Evolutionary conservation across 1,284 basidiomycete species (phyloP).

Genomic region (Malassezia psittaci): DNA sequence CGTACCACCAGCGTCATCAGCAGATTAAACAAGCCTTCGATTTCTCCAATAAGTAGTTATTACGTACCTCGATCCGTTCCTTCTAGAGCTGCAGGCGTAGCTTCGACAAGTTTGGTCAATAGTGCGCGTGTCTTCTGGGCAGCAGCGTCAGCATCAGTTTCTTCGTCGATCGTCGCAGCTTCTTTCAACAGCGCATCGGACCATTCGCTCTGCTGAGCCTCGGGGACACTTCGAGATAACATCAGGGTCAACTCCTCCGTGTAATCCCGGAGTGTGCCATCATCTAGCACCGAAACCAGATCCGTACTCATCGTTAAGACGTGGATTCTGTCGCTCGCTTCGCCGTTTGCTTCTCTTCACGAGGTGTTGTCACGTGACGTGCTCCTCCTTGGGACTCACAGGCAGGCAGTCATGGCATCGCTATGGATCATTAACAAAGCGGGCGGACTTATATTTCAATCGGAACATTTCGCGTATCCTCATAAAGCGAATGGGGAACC

Average conservation of each 20-base stretch:
- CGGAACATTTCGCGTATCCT: conserved; percentile 57
- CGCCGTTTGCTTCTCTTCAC: conserved; percentile 8
- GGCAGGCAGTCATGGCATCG: conserved; percentile 28
- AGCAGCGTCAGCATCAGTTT: conserved; percentile 2
- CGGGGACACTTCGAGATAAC: conserved; percentile 33
- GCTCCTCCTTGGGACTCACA: not conserved
- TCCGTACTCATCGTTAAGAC: conserved; percentile 28
- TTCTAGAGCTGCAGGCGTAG: conserved; percentile 27
- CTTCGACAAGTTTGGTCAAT: conserved; percentile 25
- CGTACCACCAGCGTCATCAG: conserved; percentile 28
- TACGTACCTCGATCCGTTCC: conserved; percentile 32
- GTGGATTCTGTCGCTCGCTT: not conserved
- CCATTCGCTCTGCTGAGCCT: conserved; percentile 33
- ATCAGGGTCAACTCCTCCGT: conserved; percentile 28
- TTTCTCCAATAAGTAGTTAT: conserved; percentile 17
- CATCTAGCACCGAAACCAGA: conserved; percentile 40
- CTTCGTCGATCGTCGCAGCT: conserved; percentile 27
- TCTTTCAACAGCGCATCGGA: conserved; percentile 23
- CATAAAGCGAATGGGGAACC: conserved; percentile 17
- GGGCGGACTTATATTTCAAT: conserved; percentile 86
- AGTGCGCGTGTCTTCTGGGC: conserved; percentile 20
- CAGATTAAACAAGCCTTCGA: conserved; percentile 44
- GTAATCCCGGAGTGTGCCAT: conserved; percentile 41
- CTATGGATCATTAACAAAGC: conserved; percentile 98
- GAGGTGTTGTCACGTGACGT: conserved; percentile 10